These are phyloP conservation scores for Debaryomyces sp. DNA, from an alignment of 1,139 yeast species.

Conservation along the genomic window DNA sequence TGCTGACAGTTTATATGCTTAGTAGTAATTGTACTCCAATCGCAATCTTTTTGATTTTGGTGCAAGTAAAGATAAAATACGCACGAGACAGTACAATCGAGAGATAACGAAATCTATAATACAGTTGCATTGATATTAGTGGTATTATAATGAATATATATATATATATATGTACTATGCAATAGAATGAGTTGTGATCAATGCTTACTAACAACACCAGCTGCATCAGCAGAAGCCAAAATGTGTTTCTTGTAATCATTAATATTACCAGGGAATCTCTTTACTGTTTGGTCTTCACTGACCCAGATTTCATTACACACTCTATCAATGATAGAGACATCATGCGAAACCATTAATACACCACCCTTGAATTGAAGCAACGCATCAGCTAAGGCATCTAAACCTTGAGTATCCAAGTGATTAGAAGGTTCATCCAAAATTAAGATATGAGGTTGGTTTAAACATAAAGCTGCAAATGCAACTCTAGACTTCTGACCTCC, in stretches of 20 bases:
- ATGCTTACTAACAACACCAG: slow-evolving; percentile 90
- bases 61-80: neutral
- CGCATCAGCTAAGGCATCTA: slow-evolving; percentile 93
- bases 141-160: neutral
- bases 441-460: slow-evolving; percentile 88
- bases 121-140: neutral
- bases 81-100: neutral
- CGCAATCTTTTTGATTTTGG: neutral
- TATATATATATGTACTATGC: slow-evolving; percentile 1
- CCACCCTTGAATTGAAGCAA: slow-evolving; percentile 90
- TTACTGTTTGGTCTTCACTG: slow-evolving; percentile 81
- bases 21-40: neutral
- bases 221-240: slow-evolving; percentile 69
- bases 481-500: slow-evolving; percentile 99
- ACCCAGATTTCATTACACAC: slow-evolving; percentile 97
- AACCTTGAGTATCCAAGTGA: slow-evolving; percentile 97
- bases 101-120: neutral
- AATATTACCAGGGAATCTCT: slow-evolving; percentile 80
- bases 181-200: slow-evolving; percentile 22
- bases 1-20: neutral
- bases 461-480: slow-evolving; percentile 93
- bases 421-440: slow-evolving; percentile 98
- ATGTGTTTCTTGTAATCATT: slow-evolving; percentile 90
- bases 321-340: slow-evolving; percentile 82
- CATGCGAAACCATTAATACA: slow-evolving; percentile 96